Evolutionary conservation across 2,329 filamentous ascomycete genomes (phyloP).

Genomic region (Colletotrichum destructivum): DNA sequence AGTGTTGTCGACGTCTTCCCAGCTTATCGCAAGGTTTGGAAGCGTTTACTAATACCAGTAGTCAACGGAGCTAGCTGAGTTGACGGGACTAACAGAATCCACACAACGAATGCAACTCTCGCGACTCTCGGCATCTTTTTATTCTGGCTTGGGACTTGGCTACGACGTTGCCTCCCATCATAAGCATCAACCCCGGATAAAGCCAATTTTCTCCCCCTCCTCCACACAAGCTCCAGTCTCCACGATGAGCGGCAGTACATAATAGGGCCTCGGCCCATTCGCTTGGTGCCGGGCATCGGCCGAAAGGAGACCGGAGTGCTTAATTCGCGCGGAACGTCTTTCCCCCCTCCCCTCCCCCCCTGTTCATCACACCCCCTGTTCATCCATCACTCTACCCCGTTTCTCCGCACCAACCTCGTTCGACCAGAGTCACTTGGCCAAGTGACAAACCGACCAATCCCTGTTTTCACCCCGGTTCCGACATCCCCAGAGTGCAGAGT

Average conservation of each 20-base stretch:
- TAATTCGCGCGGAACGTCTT: not conserved
- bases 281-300: conserved; percentile 36
- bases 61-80: not conserved
- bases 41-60: not conserved
- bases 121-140: conserved; percentile 18
- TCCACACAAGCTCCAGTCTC: too few species aligned
- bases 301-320: conserved; percentile 28
- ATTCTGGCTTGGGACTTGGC: not conserved
- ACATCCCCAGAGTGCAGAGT: conserved; percentile 27
- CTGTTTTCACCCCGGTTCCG: conserved; percentile 11
- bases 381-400: not conserved
- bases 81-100: not conserved
- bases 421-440: not conserved
- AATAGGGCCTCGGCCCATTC: not conserved
- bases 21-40: not conserved
- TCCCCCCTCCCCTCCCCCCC: conserved; percentile 16
- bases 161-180: not conserved
- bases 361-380: conserved; percentile 6
- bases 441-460: conserved; percentile 16
- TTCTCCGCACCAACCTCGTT: conserved; percentile 41
- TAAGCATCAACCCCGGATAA: not conserved
- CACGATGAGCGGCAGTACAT: conserved; percentile 5
- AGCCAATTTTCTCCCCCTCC: not conserved
- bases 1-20: not conserved
- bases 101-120: conserved; percentile 1